These are phyloP conservation scores for Nicotiana benthamiana DNA, from an alignment of 257 asterid species.

Conservation along the genomic window DNA sequence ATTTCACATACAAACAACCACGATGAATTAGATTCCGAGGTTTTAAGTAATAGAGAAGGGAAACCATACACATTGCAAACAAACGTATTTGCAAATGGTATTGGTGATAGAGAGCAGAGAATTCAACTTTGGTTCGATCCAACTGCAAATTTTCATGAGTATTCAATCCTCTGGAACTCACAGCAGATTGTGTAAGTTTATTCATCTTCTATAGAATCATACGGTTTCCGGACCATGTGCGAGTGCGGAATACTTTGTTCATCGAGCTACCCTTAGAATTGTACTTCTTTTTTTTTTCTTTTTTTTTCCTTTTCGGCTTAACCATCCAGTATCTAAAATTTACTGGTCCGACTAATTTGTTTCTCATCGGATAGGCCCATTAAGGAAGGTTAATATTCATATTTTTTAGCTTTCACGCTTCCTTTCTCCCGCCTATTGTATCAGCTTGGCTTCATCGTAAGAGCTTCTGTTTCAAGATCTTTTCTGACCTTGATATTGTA, in stretches of 20 bases:
- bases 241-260: no score
- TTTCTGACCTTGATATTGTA: not conserved
- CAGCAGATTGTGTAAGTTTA: constrained; percentile 1
- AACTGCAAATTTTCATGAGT: not conserved
- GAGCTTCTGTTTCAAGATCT: not conserved
- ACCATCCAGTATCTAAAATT: not conserved
- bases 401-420: not conserved
- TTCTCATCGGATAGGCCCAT: not conserved
- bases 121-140: constrained; percentile 13
- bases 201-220: not conserved
- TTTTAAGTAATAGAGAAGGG: constrained; percentile 10
- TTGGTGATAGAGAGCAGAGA: constrained; percentile 10
- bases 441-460: not conserved
- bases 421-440: not conserved
- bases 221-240: no score
- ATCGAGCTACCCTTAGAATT: no score
- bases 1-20: not conserved
- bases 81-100: constrained; percentile 8
- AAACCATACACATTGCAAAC: constrained; percentile 9
- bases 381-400: not conserved
- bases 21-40: constrained; percentile 12
- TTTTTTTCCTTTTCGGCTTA: not conserved
- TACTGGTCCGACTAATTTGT: no score
- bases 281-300: no score
- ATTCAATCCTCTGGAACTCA: constrained; percentile 10